A percentile compares a stretch with the other conserved stretches of the same genome.
Evolutionary conservation across 495 filamentous ascomycete genomes (phyloP).

Genomic region (Pseudotulostoma volvatum): DNA sequence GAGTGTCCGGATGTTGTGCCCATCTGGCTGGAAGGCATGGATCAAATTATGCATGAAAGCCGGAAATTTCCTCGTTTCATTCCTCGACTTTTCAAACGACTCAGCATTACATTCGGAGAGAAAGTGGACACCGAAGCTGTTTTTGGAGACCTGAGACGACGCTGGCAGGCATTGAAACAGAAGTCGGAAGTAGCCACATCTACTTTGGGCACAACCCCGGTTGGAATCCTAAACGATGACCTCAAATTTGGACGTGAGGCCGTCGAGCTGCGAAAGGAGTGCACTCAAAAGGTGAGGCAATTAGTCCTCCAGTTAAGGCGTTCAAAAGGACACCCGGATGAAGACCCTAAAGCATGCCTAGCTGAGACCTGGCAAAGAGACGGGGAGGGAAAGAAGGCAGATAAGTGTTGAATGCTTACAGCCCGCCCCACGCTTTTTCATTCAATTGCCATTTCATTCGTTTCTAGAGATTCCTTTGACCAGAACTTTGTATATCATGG

Average conservation of each 20-base stretch:
- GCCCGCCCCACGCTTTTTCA: too few species aligned
- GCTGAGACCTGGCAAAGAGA: conserved; percentile 48
- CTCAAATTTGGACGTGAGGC: conserved; percentile 59
- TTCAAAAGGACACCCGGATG: conserved; percentile 54
- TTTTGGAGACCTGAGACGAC: conserved; percentile 46
- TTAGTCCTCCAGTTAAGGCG: conserved; percentile 64
- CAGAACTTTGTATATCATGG: too few species aligned
- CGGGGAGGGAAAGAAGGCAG: too few species aligned
- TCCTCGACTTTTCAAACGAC: conserved; percentile 52
- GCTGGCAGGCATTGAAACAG: conserved; percentile 49
- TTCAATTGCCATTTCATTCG: too few species aligned
- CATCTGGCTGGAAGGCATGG: conserved; percentile 81
- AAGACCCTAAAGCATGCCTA: conserved; percentile 51
- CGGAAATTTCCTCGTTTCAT: conserved; percentile 65
- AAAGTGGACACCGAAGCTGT: conserved; percentile 33
- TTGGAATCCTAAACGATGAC: conserved; percentile 51
- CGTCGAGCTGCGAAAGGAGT: conserved; percentile 62
- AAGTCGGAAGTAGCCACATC: conserved; percentile 21
- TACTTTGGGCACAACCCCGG: conserved; percentile 18
- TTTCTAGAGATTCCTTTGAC: too few species aligned
- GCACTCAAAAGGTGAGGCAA: conserved; percentile 56
- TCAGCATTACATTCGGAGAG: conserved; percentile 55
- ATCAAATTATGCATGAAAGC: conserved; percentile 70
- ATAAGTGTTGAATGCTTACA: too few species aligned
- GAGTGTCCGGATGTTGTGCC: conserved; percentile 75